Evolutionary conservation across 139 green algal species (phyloP).

Genomic region (Nannochloris sp.): DNA sequence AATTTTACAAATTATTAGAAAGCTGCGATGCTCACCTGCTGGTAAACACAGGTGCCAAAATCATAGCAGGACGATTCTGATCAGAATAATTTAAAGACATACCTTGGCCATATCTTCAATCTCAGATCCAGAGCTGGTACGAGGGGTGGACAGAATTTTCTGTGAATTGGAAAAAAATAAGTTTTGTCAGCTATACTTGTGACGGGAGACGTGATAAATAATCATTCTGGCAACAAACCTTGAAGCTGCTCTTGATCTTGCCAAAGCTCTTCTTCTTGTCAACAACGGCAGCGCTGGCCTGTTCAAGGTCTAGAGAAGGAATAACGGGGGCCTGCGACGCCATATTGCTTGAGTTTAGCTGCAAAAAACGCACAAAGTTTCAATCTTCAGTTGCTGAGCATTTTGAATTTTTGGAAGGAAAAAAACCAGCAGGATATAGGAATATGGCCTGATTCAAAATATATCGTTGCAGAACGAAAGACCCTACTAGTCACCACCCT

Average conservation of each 20-base stretch:
- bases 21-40: neutral
- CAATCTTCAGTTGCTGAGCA: too few relatives aligned
- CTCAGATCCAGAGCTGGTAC: neutral
- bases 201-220: too few relatives aligned
- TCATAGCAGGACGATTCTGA: neutral
- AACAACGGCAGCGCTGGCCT: neutral
- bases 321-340: too few relatives aligned
- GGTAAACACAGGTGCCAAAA: neutral
- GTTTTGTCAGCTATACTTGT: too few relatives aligned
- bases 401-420: too few relatives aligned
- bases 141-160: neutral
- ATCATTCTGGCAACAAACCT: constrained; percentile 3
- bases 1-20: neutral
- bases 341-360: too few relatives aligned
- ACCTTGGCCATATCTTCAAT: neutral
- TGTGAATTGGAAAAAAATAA: neutral
- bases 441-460: too few relatives aligned
- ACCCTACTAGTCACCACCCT: too few relatives aligned
- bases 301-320: constrained; percentile 1
- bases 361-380: too few relatives aligned
- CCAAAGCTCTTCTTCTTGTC: constrained; percentile 14
- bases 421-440: too few relatives aligned
- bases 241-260: constrained; percentile 11
- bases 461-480: too few relatives aligned
- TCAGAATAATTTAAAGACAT: too few relatives aligned